Percentiles rank a stretch among this genome's conserved stretches.
phyloP scores from a whole-genome alignment of 331 rosid genomes.

The Acacia concinna region DNA sequence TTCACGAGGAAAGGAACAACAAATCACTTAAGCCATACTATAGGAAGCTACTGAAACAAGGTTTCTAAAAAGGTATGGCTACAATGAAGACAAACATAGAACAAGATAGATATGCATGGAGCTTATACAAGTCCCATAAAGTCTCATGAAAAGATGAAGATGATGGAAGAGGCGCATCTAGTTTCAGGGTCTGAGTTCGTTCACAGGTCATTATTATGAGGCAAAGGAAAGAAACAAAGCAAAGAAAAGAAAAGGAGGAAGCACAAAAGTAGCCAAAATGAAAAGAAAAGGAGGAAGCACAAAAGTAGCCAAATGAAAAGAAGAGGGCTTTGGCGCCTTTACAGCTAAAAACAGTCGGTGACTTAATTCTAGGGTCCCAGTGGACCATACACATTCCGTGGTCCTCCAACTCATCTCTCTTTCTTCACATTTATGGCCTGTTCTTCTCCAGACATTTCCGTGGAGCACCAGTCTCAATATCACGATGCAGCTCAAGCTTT shows the following conservation, averaged over 20 bases:
- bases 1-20: background rate
- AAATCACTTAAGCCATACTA: background rate
- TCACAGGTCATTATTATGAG: slow-evolving; percentile 4
- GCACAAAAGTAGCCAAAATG: slow-evolving; percentile 24
- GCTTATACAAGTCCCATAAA: background rate
- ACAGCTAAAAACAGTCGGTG: slow-evolving; percentile 32
- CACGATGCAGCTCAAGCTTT: background rate
- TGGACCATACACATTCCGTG: slow-evolving; percentile 27
- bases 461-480: background rate
- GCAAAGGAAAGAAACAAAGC: slow-evolving; percentile 21
- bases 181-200: slow-evolving; percentile 18
- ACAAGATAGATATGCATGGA: background rate
- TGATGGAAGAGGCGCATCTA: background rate
- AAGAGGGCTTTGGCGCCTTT: slow-evolving; percentile 27
- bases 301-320: slow-evolving; percentile 25
- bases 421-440: background rate
- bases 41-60: background rate
- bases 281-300: slow-evolving; percentile 23
- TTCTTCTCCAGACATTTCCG: background rate
- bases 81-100: background rate
- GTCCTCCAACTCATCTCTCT: background rate
- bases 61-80: background rate
- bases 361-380: background rate
- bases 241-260: slow-evolving; percentile 8
- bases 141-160: background rate